These are phyloP conservation scores for Calonectria ilicicola DNA, from an alignment of 2,329 filamentous ascomycete species.

Conservation along the genomic window DNA sequence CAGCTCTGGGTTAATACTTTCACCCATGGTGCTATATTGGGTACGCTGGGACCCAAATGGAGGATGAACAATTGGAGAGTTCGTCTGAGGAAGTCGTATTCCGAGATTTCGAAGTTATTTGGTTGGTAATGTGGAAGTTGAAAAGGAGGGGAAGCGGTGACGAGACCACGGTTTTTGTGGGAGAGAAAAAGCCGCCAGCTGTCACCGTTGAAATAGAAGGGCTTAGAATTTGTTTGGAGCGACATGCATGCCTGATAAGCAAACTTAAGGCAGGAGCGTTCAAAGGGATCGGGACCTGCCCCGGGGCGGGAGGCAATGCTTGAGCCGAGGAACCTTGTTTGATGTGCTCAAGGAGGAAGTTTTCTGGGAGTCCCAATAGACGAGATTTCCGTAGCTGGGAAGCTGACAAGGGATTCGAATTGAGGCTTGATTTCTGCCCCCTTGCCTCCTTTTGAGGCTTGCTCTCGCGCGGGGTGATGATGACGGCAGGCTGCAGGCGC, in stretches of 20 bases:
- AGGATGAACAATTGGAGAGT: too few relatives aligned
- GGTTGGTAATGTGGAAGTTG: constrained; percentile 2
- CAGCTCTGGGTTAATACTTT: constrained; percentile 12
- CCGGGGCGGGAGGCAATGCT: neutral
- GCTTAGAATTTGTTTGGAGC: neutral
- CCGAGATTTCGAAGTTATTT: neutral
- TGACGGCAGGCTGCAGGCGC: neutral
- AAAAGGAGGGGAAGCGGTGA: neutral
- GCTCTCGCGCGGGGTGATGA: neutral
- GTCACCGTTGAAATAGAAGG: neutral
- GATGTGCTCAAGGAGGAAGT: neutral
- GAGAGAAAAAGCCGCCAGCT: neutral
- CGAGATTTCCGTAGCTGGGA: too few relatives aligned
- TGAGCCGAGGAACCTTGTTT: neutral
- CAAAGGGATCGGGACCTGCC: neutral
- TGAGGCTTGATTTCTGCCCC: neutral
- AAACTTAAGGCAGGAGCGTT: neutral
- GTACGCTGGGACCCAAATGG: neutral
- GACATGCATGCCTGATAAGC: neutral
- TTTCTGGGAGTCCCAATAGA: neutral
- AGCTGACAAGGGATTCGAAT: neutral
- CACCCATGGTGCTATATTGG: constrained; percentile 28
- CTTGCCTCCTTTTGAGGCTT: neutral
- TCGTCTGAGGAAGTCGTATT: neutral
- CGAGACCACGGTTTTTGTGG: neutral